phyloP scores from a whole-genome alignment of 2,329 filamentous ascomycete genomes.

The Talaromyces sp. region DNA sequence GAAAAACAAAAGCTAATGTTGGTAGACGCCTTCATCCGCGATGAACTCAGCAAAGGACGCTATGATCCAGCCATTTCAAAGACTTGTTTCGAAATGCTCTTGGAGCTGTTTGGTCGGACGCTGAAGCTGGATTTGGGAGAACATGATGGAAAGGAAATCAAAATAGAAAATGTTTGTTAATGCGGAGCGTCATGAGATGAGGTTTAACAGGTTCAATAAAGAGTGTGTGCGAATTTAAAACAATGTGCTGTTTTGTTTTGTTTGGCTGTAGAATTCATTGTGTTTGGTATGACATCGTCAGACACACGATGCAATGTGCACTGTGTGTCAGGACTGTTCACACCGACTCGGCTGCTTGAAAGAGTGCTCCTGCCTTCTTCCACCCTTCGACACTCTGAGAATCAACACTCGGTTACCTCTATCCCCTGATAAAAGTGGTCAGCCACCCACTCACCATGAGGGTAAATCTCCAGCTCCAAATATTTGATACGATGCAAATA shows the following conservation, averaged over 20 bases:
- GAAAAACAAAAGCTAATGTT: conserved; percentile 2
- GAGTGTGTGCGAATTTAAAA: neutral
- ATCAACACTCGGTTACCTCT: neutral
- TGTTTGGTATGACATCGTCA: neutral
- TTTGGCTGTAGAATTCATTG: neutral
- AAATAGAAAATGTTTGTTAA: conserved; percentile 70
- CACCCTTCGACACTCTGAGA: neutral
- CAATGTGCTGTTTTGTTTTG: neutral
- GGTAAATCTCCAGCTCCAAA: neutral
- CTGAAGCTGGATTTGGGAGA: conserved; percentile 75
- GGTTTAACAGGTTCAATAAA: neutral
- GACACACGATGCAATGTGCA: neutral
- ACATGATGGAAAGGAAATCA: conserved; percentile 46
- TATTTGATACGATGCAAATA: neutral
- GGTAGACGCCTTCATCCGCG: conserved; percentile 79
- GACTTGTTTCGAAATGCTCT: conserved; percentile 83
- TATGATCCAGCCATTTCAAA: conserved; percentile 85
- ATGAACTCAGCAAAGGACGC: conserved; percentile 87
- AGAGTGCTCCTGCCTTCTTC: neutral
- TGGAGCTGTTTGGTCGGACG: conserved; percentile 76
- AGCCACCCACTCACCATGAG: neutral
- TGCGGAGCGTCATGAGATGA: neutral
- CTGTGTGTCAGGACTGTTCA: neutral
- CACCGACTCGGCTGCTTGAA: neutral
- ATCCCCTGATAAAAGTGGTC: neutral